These are phyloP conservation scores for Hericium coralloides DNA, from an alignment of 768 basidiomycete genomes.

Conservation along the genomic window DNA sequence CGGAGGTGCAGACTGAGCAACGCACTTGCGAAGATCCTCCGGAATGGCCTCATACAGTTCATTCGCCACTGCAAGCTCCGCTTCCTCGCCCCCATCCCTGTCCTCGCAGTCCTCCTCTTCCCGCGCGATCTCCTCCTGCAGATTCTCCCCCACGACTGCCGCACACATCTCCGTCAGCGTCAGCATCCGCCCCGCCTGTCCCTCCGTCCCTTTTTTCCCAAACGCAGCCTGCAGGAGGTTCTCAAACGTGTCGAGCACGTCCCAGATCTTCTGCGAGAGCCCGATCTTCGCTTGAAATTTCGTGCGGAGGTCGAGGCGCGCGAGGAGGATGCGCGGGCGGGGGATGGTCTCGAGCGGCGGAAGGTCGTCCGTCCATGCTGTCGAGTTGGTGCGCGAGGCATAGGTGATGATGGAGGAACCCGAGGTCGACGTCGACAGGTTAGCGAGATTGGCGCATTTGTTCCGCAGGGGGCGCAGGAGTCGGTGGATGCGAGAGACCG, in stretches of 20 bases:
- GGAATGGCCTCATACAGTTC: conserved; percentile 46
- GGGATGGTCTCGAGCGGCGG: conserved; percentile 31
- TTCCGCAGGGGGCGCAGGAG: conserved; percentile 39
- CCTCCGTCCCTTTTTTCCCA: conserved; percentile 1
- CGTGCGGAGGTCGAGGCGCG: conserved; percentile 27
- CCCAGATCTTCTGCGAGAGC: conserved; percentile 39
- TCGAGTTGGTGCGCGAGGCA: conserved; percentile 1
- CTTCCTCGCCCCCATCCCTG: conserved; percentile 15
- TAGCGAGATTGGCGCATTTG: conserved; percentile 33
- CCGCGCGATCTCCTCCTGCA: conserved; percentile 24
- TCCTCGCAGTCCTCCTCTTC: conserved; percentile 19
- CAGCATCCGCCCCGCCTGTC: conserved; percentile 15
- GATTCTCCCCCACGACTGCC: conserved; percentile 35
- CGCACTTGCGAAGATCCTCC: conserved; percentile 41
- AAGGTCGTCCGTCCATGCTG: not conserved
- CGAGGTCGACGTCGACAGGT: conserved; percentile 16
- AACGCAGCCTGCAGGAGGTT: conserved; percentile 36
- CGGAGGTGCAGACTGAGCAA: not conserved
- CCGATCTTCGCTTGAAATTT: conserved; percentile 28
- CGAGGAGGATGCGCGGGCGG: conserved; percentile 25
- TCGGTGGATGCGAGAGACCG: conserved; percentile 33
- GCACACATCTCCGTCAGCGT: conserved; percentile 40
- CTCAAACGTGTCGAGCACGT: conserved; percentile 46
- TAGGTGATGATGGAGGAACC: conserved; percentile 14
- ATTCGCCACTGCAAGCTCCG: conserved; percentile 21